A percentile compares a stretch with the other conserved stretches of the same genome.
phyloP scores from a whole-genome alignment of 768 basidiomycete genomes.

The Leccinum incarnatum region DNA sequence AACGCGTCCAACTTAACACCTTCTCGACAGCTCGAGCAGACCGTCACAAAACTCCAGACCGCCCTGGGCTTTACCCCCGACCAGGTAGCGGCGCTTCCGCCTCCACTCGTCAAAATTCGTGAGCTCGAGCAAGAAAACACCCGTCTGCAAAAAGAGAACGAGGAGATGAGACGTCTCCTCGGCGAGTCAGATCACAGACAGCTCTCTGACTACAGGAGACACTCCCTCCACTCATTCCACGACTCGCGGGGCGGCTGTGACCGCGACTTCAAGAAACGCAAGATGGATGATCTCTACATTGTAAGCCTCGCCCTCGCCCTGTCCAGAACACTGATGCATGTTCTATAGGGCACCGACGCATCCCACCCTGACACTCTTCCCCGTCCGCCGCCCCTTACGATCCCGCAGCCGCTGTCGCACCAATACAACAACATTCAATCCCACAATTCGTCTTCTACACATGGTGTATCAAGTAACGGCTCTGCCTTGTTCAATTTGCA shows the following conservation, averaged over 20 bases:
- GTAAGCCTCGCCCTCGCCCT: conserved; percentile 27
- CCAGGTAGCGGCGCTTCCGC: conserved; percentile 69
- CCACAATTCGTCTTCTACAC: conserved; percentile 40
- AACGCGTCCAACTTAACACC: conserved; percentile 7
- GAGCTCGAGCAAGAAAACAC: conserved; percentile 82
- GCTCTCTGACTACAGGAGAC: conserved; percentile 47
- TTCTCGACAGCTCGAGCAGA: conserved; percentile 67
- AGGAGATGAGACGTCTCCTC: conserved; percentile 68
- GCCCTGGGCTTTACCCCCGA: conserved; percentile 71
- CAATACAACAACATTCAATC: conserved; percentile 45
- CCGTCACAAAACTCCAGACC: conserved; percentile 80
- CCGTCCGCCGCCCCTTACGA: conserved; percentile 58
- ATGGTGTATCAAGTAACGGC: conserved; percentile 35
- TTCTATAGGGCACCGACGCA: conserved; percentile 45
- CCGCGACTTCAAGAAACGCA: conserved; percentile 62
- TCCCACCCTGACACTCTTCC: conserved; percentile 36
- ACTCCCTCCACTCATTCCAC: conserved; percentile 44
- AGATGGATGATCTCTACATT: conserved; percentile 59
- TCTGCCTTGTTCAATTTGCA: conserved; percentile 53
- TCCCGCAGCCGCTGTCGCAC: conserved; percentile 51
- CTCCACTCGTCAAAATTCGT: conserved; percentile 70
- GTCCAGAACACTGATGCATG: background rate
- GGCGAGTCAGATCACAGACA: conserved; percentile 42
- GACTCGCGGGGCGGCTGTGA: conserved; percentile 48
- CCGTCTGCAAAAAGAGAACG: conserved; percentile 67